Conservation (phyloP, 106 monocot species). For the Acorus calamus region DNA sequence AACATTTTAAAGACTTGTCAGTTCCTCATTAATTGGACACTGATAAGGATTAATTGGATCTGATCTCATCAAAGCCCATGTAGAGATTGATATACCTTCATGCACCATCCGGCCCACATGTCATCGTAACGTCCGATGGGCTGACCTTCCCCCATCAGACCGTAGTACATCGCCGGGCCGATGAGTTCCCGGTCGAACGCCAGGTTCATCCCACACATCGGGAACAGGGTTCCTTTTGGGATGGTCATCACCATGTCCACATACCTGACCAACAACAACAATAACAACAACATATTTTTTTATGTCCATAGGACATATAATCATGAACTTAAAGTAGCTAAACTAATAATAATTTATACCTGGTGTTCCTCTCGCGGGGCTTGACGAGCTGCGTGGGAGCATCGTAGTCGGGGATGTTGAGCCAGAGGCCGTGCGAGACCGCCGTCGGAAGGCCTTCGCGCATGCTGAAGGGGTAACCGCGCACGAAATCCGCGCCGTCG, state of each 20-base stretch:
- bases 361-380: slow-evolving; percentile 33
- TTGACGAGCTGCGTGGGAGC: slow-evolving; percentile 43
- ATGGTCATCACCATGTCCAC: slow-evolving; percentile 33
- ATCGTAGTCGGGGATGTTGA: slow-evolving; percentile 42
- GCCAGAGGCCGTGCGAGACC: slow-evolving; percentile 1
- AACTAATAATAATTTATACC: slow-evolving; percentile 5
- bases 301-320: not conserved
- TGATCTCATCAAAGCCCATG: not conserved
- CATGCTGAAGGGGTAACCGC: slow-evolving; percentile 39
- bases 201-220: slow-evolving; percentile 39
- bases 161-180: slow-evolving; percentile 42
- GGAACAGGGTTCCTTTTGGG: slow-evolving; percentile 33
- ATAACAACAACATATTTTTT: too few relatives aligned
- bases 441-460: slow-evolving; percentile 31
- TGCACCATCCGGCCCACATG: slow-evolving; percentile 49
- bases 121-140: slow-evolving; percentile 37
- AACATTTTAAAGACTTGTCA: too few relatives aligned
- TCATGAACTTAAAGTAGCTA: not conserved
- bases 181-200: slow-evolving; percentile 34
- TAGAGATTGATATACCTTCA: slow-evolving; percentile 13
- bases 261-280: slow-evolving; percentile 12
- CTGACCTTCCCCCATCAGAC: slow-evolving; percentile 40
- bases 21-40: too few relatives aligned
- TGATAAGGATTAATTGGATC: not conserved
- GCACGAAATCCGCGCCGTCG: slow-evolving; percentile 30